Evolutionary conservation across 2,329 filamentous ascomycete genomes (phyloP), one percentile per base, ranked within the genome.

Genomic region (Aspergillus tubingensis): DNA sequence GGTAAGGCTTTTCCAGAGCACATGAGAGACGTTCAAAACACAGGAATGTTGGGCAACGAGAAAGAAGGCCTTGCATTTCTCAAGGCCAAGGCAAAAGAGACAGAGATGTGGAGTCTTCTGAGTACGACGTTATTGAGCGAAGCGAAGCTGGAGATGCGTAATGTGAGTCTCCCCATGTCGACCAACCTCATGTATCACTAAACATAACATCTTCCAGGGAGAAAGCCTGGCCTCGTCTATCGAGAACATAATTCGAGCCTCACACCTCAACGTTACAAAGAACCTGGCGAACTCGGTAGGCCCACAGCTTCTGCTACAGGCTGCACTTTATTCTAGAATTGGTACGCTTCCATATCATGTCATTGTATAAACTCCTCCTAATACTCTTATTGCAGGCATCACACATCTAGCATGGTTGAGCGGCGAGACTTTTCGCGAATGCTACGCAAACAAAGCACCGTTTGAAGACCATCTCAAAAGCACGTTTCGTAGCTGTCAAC

Each of bases 81-180:
- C 41, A 92, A 94, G 65, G 85, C 88, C 15, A 95, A 95, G 74
- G 91, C 94, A 2, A 92, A 88, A 70, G 93, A 97, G 71, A 86
- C 87, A 0, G 91, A 91, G 58, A 93, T 95, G 86, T 95, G 91
- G 86, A 87, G 88, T 55, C 79, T 97, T 2, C 87, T 94, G 79
- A 92, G 90, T 71, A 92, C 91, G 2, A 91, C 92, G 1, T 80
- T 96, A 13, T 81, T 96, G 56, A 92, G 89, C 67, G 93, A 98
- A 75, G 91, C 92, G 2, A 96, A 93, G 72, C 79, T 96, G 44
- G 86, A 86, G 19, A 82, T 97, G 59, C 83, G 86, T 57, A 89
- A 88, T 69, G 92, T 92, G 77, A 83, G 88, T 70, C 25, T 27
- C n/a, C 13, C 8, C 2, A 38, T 13, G 19, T 38, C n/a, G 49